Conservation (phyloP, 352 stramenopile species). For the Peronospora destructor region DNA sequence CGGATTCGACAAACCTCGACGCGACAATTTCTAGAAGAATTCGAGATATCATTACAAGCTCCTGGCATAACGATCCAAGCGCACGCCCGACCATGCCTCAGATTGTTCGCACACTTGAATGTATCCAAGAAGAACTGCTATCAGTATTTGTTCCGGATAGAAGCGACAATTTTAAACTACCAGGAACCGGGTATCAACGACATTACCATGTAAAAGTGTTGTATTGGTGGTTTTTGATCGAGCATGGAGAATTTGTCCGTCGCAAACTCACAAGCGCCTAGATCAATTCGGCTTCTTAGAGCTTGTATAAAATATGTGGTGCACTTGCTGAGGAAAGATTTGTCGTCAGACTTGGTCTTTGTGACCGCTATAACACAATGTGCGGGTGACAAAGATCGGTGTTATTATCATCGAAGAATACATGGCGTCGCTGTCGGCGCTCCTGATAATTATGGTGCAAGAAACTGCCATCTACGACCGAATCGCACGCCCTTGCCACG, state of each 20-base stretch:
- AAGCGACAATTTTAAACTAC: conserved; percentile 33
- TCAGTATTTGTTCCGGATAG: conserved; percentile 41
- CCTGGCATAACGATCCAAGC: conserved; percentile 50
- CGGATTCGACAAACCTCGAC: conserved; percentile 4
- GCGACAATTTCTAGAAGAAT: conserved; percentile 32
- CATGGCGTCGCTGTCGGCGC: too few species aligned
- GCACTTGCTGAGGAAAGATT: too few species aligned
- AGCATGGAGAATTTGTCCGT: conserved; percentile 35
- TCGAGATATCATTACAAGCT: conserved; percentile 46
- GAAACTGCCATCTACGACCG: too few species aligned
- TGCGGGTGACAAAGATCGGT: too few species aligned
- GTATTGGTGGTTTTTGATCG: conserved; percentile 25
- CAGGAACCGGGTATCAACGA: conserved; percentile 9
- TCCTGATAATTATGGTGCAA: too few species aligned
- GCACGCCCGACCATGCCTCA: conserved; percentile 37
- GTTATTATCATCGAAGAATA: too few species aligned
- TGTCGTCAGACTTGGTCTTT: too few species aligned
- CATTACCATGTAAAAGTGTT: conserved; percentile 7
- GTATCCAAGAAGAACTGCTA: conserved; percentile 55
- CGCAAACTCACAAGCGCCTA: conserved; percentile 16
- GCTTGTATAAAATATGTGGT: too few species aligned
- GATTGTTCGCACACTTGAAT: conserved; percentile 45
- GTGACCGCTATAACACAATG: too few species aligned
- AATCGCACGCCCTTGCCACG: too few species aligned
- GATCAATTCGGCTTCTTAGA: too few species aligned